These are phyloP conservation scores for Larix kaempferi DNA, from an alignment of 75 land plant species.

Conservation along the genomic window DNA sequence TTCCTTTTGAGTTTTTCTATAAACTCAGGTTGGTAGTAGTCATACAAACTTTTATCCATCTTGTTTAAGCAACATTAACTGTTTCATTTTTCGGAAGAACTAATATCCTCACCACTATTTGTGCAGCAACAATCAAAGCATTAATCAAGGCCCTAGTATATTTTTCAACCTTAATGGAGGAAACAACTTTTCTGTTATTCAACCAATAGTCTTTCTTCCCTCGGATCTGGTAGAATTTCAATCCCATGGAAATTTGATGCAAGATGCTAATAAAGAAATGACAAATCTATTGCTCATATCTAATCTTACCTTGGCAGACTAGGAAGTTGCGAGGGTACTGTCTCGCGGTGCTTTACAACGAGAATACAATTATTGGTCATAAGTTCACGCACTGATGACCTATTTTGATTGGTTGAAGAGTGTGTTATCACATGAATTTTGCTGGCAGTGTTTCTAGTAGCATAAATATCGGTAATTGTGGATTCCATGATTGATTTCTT, in stretches of 20 bases:
- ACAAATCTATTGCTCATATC: neutral
- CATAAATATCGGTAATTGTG: no score
- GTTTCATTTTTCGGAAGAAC: neutral
- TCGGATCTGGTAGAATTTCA: slow-evolving; percentile 26
- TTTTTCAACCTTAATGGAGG: slow-evolving; percentile 51
- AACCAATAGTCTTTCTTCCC: slow-evolving; percentile 48
- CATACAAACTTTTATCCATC: neutral
- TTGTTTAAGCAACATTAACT: neutral
- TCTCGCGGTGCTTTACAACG: neutral
- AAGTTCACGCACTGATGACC: neutral
- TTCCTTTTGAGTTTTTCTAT: slow-evolving; percentile 72
- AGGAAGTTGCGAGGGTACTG: neutral
- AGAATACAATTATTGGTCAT: slow-evolving; percentile 9
- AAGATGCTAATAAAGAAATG: neutral
- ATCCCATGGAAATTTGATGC: neutral
- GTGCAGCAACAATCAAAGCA: slow-evolving; percentile 36
- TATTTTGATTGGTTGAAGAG: neutral
- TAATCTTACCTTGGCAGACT: neutral
- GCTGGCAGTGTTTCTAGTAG: no score
- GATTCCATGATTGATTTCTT: no score
- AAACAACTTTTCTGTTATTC: slow-evolving; percentile 32
- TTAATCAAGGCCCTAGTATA: slow-evolving; percentile 28
- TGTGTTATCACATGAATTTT: no score
- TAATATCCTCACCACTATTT: slow-evolving; percentile 1
- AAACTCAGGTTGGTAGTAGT: slow-evolving; percentile 27